Evolutionary conservation across 805 yeast genomes (phyloP).

Genomic region (Myxozyma sirexii): DNA sequence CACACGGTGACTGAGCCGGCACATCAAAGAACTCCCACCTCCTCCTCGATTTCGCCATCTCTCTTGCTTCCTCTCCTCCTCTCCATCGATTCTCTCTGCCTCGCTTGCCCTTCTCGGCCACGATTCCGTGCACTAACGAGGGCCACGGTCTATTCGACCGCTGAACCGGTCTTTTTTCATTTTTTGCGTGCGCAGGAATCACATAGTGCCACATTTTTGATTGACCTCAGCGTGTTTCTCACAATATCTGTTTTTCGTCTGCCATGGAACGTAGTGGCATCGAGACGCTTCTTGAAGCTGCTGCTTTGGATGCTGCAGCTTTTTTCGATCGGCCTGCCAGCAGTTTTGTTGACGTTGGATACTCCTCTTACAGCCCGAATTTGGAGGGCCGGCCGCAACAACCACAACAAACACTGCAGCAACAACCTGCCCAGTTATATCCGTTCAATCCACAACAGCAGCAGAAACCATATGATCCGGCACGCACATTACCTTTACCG

Average conservation of each 20-base stretch:
- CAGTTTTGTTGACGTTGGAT: neutral
- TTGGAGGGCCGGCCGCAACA: neutral
- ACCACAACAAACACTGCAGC: neutral
- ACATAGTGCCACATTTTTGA: neutral
- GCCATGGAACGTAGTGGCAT: slow-evolving; percentile 31
- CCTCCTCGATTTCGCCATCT: neutral
- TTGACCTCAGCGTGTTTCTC: neutral
- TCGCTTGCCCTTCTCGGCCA: neutral
- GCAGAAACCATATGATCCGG: neutral
- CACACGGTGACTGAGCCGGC: too few species aligned
- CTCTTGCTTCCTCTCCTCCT: neutral
- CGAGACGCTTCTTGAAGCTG: slow-evolving; percentile 34
- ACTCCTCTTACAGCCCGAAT: neutral
- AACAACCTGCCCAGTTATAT: neutral
- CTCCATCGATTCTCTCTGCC: neutral
- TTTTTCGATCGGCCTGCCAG: slow-evolving; percentile 5
- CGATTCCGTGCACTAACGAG: neutral
- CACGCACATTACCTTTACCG: slow-evolving; percentile 1
- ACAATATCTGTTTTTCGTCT: neutral
- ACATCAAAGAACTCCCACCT: slow-evolving; percentile 13
- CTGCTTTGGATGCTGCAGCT: slow-evolving; percentile 33
- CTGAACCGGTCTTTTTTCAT: neutral
- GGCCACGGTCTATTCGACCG: slow-evolving; percentile 1
- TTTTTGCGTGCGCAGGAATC: neutral
- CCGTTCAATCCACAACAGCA: neutral